Conservation (phyloP, 1,139 yeast species). For the Zygotorulaspora mrakii region DNA sequence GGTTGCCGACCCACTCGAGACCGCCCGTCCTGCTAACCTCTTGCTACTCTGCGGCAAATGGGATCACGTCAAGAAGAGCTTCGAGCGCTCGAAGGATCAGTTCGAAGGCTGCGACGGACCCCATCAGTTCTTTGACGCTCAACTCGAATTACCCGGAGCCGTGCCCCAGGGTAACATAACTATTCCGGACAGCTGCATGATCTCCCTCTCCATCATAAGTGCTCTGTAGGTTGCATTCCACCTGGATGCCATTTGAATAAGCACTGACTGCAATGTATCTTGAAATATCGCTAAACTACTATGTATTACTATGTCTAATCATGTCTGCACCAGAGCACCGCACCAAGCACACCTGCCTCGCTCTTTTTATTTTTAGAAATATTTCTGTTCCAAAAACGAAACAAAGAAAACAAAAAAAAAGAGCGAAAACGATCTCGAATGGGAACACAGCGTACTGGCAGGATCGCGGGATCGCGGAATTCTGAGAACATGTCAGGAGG, state of each 20-base stretch:
- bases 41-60: slow-evolving; percentile 64
- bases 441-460: too few species aligned
- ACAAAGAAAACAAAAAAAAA: too few species aligned
- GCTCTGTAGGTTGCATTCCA: too few species aligned
- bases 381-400: background rate
- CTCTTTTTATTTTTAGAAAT: background rate
- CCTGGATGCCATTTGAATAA: too few species aligned
- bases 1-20: too few species aligned
- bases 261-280: background rate
- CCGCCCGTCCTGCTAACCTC: slow-evolving; percentile 38
- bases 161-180: slow-evolving; percentile 41
- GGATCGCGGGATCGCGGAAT: background rate
- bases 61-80: slow-evolving; percentile 51
- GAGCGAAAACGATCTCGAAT: too few species aligned
- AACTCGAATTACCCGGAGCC: slow-evolving; percentile 51
- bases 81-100: slow-evolving; percentile 45
- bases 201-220: slow-evolving; percentile 42
- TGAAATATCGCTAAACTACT: too few species aligned
- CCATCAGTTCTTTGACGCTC: slow-evolving; percentile 66
- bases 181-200: slow-evolving; percentile 66
- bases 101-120: slow-evolving; percentile 54
- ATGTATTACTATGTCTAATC: too few species aligned
- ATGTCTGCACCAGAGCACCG: background rate
- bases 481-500: background rate
- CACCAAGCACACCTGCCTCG: background rate